Conservation (phyloP, 805 yeast genomes). For the Zygoascus ofunaensis region DNA sequence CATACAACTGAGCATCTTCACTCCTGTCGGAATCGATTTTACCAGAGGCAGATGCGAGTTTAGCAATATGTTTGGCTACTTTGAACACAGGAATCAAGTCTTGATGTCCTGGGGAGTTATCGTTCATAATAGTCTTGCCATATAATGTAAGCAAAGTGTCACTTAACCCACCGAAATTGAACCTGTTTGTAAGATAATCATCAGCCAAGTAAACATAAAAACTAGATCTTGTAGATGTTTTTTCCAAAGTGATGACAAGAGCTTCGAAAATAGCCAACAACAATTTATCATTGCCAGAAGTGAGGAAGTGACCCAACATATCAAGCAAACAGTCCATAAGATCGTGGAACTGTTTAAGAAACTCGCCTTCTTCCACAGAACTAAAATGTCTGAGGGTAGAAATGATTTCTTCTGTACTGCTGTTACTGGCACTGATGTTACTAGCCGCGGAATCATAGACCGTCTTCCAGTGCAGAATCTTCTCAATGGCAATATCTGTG, state of each 20-base stretch:
- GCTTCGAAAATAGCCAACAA: slow-evolving; percentile 17
- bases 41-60: slow-evolving; percentile 16
- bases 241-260: slow-evolving; percentile 19
- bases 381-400: slow-evolving; percentile 42
- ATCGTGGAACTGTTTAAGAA: slow-evolving; percentile 36
- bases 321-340: slow-evolving; percentile 25
- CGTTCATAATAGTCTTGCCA: slow-evolving; percentile 6
- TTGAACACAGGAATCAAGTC: slow-evolving; percentile 11
- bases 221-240: slow-evolving; percentile 15
- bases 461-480: slow-evolving; percentile 45
- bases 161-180: slow-evolving; percentile 43
- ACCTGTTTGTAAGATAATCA: slow-evolving; percentile 19
- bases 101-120: slow-evolving; percentile 5
- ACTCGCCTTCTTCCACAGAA: slow-evolving; percentile 43
- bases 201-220: slow-evolving; percentile 15
- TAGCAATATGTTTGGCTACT: slow-evolving; percentile 12
- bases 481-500: slow-evolving; percentile 45
- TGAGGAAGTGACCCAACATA: slow-evolving; percentile 31
- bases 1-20: slow-evolving; percentile 8
- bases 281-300: slow-evolving; percentile 9
- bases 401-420: slow-evolving; percentile 37
- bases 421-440: too few relatives aligned
- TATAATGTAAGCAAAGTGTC: slow-evolving; percentile 19
- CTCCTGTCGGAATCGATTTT: slow-evolving; percentile 15
- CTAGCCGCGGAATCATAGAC: slow-evolving; percentile 28